phyloP scores from a whole-genome alignment of 148 eudicot species.

The Bassia scoparia region DNA sequence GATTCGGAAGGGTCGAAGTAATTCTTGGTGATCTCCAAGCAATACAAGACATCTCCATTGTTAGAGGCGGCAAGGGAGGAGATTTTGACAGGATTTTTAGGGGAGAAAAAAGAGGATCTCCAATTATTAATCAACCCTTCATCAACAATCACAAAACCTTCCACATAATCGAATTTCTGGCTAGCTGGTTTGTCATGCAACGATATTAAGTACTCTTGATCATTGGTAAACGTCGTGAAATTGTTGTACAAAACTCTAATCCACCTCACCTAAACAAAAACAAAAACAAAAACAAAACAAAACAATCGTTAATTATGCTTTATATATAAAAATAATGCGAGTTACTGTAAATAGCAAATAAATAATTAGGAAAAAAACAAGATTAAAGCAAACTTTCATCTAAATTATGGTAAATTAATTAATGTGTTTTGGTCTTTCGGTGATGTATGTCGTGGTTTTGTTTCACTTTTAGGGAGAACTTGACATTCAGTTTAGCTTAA shows the following conservation, averaged over 20 bases:
- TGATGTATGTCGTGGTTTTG: conserved; percentile 21
- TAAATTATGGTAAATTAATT: neutral
- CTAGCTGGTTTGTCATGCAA: conserved; percentile 44
- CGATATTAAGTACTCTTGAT: conserved; percentile 85
- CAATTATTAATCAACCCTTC: conserved; percentile 80
- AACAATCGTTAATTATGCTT: too few species aligned
- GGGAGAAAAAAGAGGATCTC: conserved; percentile 87
- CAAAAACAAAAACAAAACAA: neutral
- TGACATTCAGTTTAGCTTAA: neutral
- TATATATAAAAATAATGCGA: neutral
- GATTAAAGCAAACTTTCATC: conserved; percentile 4
- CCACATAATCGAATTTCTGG: conserved; percentile 76
- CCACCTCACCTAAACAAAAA: conserved; percentile 67
- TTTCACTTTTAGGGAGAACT: conserved; percentile 25
- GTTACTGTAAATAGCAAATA: neutral
- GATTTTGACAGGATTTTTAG: conserved; percentile 73
- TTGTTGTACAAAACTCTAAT: conserved; percentile 74
- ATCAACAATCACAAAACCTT: conserved; percentile 86
- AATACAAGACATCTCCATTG: conserved; percentile 68
- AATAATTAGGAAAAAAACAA: neutral
- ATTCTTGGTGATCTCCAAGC: conserved; percentile 81
- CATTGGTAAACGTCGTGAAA: conserved; percentile 63
- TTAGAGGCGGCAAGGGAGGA: conserved; percentile 51
- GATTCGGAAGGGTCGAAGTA: conserved; percentile 43
- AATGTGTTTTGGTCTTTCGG: conserved; percentile 27